A percentile compares a stretch with the other conserved stretches of the same genome.
Conservation (phyloP, 108 stramenopile genomes). For the Heterococcus sp. region DNA sequence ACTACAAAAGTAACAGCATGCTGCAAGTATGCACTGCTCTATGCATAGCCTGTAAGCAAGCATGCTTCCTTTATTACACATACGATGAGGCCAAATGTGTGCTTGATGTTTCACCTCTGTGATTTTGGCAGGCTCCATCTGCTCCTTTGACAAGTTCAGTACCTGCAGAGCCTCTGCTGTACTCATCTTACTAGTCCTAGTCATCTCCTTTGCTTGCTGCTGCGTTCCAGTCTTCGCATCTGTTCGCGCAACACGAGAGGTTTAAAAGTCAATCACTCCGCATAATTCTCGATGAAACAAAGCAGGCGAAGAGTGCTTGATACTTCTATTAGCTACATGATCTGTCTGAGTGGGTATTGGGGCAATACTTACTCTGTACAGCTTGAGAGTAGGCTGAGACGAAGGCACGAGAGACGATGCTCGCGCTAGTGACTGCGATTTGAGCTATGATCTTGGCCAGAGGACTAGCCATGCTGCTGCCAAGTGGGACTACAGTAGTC, state of each 20-base stretch:
- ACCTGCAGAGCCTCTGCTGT: slow-evolving; percentile 59
- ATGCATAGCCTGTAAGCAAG: no score
- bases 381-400: slow-evolving; percentile 65
- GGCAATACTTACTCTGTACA: slow-evolving; percentile 47
- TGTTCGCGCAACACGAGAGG: not conserved
- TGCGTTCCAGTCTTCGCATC: slow-evolving; percentile 45
- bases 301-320: no score
- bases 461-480: slow-evolving; percentile 29
- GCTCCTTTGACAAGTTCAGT: slow-evolving; percentile 49
- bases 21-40: no score
- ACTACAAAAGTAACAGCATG: no score
- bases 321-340: slow-evolving; percentile 21
- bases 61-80: no score
- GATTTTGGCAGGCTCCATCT: slow-evolving; percentile 17
- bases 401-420: slow-evolving; percentile 58
- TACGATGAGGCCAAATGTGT: slow-evolving; percentile 12
- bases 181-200: slow-evolving; percentile 40
- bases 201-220: slow-evolving; percentile 51
- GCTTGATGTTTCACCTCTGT: slow-evolving; percentile 12
- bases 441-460: slow-evolving; percentile 54
- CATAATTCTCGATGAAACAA: no score
- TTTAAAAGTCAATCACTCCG: no score
- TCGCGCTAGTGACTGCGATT: slow-evolving; percentile 46
- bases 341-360: no score
- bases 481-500: not conserved